A percentile compares a stretch with the other conserved stretches of the same genome.
phyloP scores from a whole-genome alignment of 2,329 filamentous ascomycete genomes.

The Aaosphaeria arxii region DNA sequence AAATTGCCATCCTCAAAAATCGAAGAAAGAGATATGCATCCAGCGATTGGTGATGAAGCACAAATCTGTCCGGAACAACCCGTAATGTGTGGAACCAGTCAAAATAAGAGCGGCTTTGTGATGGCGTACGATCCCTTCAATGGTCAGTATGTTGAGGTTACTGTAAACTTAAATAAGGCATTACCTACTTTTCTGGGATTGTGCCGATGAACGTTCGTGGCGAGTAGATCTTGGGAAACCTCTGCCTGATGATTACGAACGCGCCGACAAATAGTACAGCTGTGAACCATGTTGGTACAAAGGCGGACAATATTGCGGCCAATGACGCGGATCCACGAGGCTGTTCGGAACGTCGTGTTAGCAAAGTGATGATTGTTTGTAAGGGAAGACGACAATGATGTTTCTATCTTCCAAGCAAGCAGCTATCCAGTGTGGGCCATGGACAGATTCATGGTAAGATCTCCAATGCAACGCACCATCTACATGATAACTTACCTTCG shows the following conservation, averaged over 20 bases:
- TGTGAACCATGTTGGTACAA: constrained; percentile 30
- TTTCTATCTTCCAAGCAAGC: no score
- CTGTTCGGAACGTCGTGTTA: constrained; percentile 13
- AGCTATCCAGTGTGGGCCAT: no score
- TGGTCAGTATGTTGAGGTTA: background rate
- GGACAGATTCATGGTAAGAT: no score
- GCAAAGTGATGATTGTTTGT: background rate
- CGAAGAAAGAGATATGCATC: constrained; percentile 90
- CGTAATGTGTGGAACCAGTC: constrained; percentile 49
- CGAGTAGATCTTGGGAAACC: constrained; percentile 44
- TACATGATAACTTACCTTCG: no score
- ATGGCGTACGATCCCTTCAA: constrained; percentile 41
- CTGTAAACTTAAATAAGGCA: background rate
- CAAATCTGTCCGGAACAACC: constrained; percentile 66
- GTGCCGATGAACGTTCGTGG: constrained; percentile 46
- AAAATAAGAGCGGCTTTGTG: constrained; percentile 26
- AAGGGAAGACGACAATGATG: no score
- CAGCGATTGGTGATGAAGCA: constrained; percentile 86
- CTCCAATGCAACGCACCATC: no score
- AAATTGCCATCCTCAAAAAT: constrained; percentile 74
- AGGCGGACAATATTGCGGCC: constrained; percentile 30
- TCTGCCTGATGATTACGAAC: constrained; percentile 42
- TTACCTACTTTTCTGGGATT: constrained; percentile 33
- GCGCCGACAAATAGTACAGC: constrained; percentile 26
- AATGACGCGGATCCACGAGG: constrained; percentile 29